Evolutionary conservation across 306 rosid genomes (phyloP).

Genomic region (Gillenia trifoliata): DNA sequence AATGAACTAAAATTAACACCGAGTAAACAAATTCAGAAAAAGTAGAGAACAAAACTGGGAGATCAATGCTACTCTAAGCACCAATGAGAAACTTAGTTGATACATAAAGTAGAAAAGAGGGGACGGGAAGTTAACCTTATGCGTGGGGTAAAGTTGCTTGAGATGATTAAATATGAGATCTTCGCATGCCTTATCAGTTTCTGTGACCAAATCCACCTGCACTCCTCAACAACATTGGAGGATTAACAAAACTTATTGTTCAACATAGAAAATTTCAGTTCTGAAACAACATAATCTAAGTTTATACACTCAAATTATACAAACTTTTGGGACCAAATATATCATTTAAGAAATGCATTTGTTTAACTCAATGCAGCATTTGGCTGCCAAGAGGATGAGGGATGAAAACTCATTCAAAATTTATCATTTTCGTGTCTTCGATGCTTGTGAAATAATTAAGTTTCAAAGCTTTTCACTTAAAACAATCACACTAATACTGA

Average conservation of each 20-base stretch:
- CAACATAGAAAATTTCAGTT: too few species aligned
- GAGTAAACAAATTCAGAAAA: conserved; percentile 7
- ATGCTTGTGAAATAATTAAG: background rate
- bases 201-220: conserved; percentile 97
- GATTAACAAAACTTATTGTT: too few species aligned
- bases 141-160: conserved; percentile 71
- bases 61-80: background rate
- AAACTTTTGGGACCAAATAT: background rate
- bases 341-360: background rate
- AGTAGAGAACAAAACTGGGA: background rate
- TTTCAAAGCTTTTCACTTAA: background rate
- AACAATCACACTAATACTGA: background rate
- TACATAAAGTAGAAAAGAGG: background rate
- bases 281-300: background rate
- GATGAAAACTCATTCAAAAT: background rate
- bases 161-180: conserved; percentile 82
- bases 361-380: conserved; percentile 3
- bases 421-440: background rate
- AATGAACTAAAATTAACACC: conserved; percentile 55
- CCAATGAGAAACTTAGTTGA: conserved; percentile 6
- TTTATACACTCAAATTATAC: background rate
- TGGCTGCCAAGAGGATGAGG: background rate
- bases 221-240: conserved; percentile 22
- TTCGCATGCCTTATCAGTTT: conserved; percentile 97
- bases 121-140: conserved; percentile 49